phyloP scores from a whole-genome alignment of 2,329 filamentous ascomycete species.

The Xylariales sp. region DNA sequence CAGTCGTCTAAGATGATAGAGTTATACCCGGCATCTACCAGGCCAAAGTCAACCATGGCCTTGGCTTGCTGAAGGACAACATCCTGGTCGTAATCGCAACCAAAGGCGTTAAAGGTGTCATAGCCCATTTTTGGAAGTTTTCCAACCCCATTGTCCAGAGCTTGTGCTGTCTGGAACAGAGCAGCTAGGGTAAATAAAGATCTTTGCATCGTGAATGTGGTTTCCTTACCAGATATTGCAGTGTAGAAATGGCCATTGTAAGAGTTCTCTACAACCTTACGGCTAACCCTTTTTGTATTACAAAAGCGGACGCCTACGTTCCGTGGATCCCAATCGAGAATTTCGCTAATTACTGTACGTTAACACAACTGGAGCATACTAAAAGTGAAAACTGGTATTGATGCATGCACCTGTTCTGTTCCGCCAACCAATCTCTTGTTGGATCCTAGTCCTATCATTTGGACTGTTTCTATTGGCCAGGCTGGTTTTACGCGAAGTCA shows the following conservation, averaged over 20 bases:
- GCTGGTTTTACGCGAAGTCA: too few species aligned
- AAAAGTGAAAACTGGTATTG: too few species aligned
- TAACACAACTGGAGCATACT: too few species aligned
- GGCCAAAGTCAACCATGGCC: conserved; percentile 1
- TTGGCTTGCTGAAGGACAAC: conserved; percentile 2
- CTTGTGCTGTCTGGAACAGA: neutral
- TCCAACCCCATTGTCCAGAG: conserved; percentile 1
- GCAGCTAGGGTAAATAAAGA: neutral
- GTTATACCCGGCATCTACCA: conserved; percentile 2
- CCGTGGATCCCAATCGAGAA: neutral
- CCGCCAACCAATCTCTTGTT: too few species aligned
- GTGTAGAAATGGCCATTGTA: too few species aligned
- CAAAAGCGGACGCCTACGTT: neutral
- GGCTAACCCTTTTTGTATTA: neutral
- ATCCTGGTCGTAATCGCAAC: conserved; percentile 2
- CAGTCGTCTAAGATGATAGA: conserved; percentile 4
- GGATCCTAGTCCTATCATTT: too few species aligned
- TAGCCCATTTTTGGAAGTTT: conserved; percentile 4
- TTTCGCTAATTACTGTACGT: too few species aligned
- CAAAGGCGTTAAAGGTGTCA: conserved; percentile 2
- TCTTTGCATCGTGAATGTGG: neutral
- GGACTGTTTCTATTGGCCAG: too few species aligned
- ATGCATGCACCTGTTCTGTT: too few species aligned
- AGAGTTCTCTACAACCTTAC: neutral
- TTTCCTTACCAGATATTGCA: neutral